Base-by-base conservation (phyloP, 768 basidiomycete species). In the Mrakia blollopis region DNA sequence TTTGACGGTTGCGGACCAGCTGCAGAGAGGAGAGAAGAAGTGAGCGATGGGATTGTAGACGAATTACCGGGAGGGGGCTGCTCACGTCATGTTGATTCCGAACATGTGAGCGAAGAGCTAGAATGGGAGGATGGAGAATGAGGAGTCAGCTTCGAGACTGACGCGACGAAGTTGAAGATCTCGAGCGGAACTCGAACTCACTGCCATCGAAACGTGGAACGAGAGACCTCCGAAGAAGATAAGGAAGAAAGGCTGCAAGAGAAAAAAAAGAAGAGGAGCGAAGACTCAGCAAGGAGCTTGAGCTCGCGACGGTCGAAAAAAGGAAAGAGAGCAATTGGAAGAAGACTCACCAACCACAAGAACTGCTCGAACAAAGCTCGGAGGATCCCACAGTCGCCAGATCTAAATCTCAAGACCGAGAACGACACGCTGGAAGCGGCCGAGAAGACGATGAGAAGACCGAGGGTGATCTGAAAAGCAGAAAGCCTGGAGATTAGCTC, bases 391-490 rank as follows among this genome's bases (percentile, higher is more conserved):
- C 54, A 81, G 73, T 80, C 78, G 57, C 81, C 82, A 10, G 80
- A 77, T 44, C 83, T 81, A 72, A 82, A 83, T 74, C 81, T 80
- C 76, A 83, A 81, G 73, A 83, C 78, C 21, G 68, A 30, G 21
- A 63, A 47, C 10, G 73, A 41, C 4, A 74, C 18, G 30, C 60
- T 37, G 0, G 73, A 44, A 16, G 32, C 32, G 14, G 39, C 30
- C 21, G 61, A 62, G 62, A 74, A 74, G 62, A 74, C 62, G 23
- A 77, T 44, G 68, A 70, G 61, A n/a, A 74, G 30, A 5, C 44
- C 47, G 13, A 74, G 62, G 11, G 60, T 37, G 16, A 74, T n/a
- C 39, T 41, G 39, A 41, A 11, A 41, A 41, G 11, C 39, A 41
- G 39, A 5, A 11, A 41, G 39, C 5, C 5, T 6, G 6, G 7